phyloP scores from a whole-genome alignment of 2,329 filamentous ascomycete genomes.

The Diaporthe citriasiana region DNA sequence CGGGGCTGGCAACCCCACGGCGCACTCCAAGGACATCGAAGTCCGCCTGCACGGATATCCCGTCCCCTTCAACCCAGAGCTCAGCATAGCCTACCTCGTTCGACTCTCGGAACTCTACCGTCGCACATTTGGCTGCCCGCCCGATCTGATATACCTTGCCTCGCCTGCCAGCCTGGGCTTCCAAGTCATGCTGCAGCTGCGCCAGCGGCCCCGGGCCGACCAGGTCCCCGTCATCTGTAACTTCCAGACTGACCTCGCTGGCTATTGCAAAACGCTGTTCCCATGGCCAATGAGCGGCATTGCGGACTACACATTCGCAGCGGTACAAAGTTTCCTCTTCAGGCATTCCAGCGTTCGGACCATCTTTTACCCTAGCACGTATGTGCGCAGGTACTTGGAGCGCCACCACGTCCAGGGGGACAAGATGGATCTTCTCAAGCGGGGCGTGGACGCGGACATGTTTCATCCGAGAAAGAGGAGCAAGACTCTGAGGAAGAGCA shows the following conservation, averaged over 20 bases:
- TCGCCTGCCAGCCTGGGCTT: slow-evolving; percentile 79
- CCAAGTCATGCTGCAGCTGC: slow-evolving; percentile 77
- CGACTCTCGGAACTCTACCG: slow-evolving; percentile 73
- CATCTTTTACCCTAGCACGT: slow-evolving; percentile 78
- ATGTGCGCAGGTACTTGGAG: slow-evolving; percentile 73
- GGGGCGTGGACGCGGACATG: slow-evolving; percentile 74
- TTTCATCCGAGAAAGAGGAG: slow-evolving; percentile 70
- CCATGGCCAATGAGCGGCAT: slow-evolving; percentile 71
- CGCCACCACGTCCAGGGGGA: slow-evolving; percentile 66
- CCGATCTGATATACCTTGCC: slow-evolving; percentile 78
- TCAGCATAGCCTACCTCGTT: slow-evolving; percentile 79
- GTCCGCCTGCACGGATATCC: slow-evolving; percentile 75
- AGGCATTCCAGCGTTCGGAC: slow-evolving; percentile 72
- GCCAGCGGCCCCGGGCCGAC: slow-evolving; percentile 67
- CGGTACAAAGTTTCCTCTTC: slow-evolving; percentile 78
- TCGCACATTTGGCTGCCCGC: slow-evolving; percentile 69
- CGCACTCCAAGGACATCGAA: slow-evolving; percentile 56
- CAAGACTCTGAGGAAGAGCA: slow-evolving; percentile 63
- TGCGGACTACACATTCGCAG: slow-evolving; percentile 72
- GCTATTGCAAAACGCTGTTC: slow-evolving; percentile 79
- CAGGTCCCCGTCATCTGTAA: slow-evolving; percentile 76
- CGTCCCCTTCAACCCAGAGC: slow-evolving; percentile 78
- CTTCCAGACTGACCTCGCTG: slow-evolving; percentile 79
- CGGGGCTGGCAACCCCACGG: not conserved
- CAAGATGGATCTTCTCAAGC: slow-evolving; percentile 72